Percentiles rank a stretch among this genome's conserved stretches.
These are phyloP conservation scores for Piloderma croceum DNA, from an alignment of 768 basidiomycete genomes.

Conservation along the genomic window DNA sequence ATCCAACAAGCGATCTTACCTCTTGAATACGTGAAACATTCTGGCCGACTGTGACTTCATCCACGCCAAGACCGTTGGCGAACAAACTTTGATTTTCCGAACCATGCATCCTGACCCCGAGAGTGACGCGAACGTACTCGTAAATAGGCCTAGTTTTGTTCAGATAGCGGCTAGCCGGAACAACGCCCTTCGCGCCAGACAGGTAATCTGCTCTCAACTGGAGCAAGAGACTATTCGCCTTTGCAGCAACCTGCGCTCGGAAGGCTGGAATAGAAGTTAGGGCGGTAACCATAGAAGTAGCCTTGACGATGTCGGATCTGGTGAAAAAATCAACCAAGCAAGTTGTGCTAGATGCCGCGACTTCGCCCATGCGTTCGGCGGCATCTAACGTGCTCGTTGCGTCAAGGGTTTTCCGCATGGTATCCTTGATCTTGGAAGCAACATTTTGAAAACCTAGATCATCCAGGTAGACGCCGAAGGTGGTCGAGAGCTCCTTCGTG, in stretches of 20 bases:
- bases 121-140: slow-evolving; percentile 63
- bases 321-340: slow-evolving; percentile 62
- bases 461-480: slow-evolving; percentile 40
- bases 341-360: slow-evolving; percentile 56
- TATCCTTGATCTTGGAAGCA: slow-evolving; percentile 32
- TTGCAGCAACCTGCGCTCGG: slow-evolving; percentile 47
- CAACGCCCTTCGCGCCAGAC: slow-evolving; percentile 48
- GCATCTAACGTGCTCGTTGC: slow-evolving; percentile 69
- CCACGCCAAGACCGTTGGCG: slow-evolving; percentile 57
- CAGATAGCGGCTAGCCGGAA: slow-evolving; percentile 65
- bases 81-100: slow-evolving; percentile 61
- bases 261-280: slow-evolving; percentile 44
- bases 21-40: slow-evolving; percentile 75
- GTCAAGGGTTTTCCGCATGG: slow-evolving; percentile 53
- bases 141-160: slow-evolving; percentile 69
- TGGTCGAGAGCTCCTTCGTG: slow-evolving; percentile 40
- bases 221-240: slow-evolving; percentile 42
- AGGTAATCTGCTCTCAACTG: slow-evolving; percentile 52
- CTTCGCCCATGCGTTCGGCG: slow-evolving; percentile 59
- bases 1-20: slow-evolving; percentile 18
- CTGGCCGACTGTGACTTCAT: slow-evolving; percentile 65
- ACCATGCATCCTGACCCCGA: slow-evolving; percentile 81
- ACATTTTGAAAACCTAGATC: slow-evolving; percentile 27
- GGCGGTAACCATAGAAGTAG: slow-evolving; percentile 22
- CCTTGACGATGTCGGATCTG: slow-evolving; percentile 28